A percentile compares a stretch with the other conserved stretches of the same genome.
Evolutionary conservation across 441 rosid genomes (phyloP).

Genomic region (Aquilaria agallochum): DNA sequence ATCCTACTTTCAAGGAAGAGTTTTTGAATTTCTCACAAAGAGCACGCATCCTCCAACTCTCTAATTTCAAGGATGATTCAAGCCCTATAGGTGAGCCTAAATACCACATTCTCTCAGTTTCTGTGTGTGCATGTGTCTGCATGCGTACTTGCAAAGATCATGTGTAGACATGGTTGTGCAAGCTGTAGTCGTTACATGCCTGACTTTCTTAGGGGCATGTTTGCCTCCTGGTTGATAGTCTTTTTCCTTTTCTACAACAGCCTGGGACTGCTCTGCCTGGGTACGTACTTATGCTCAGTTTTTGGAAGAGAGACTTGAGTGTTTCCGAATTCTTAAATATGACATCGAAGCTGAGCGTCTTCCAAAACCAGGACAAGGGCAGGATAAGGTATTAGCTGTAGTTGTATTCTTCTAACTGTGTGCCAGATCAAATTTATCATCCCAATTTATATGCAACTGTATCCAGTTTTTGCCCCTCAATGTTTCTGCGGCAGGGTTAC

Average conservation of each 20-base stretch:
- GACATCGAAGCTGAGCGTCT: conserved; percentile 86
- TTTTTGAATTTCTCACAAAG: conserved; percentile 62
- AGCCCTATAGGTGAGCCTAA: conserved; percentile 65
- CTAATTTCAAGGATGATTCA: conserved; percentile 94
- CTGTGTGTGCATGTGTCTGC: neutral
- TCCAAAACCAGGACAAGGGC: conserved; percentile 65
- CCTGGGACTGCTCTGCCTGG: conserved; percentile 99
- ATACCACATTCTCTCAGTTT: neutral
- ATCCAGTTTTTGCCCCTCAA: conserved; percentile 4
- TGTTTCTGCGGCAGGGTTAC: conserved; percentile 50
- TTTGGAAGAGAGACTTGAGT: conserved; percentile 91
- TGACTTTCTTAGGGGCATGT: neutral
- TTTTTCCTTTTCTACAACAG: conserved; percentile 24
- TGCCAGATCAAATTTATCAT: neutral
- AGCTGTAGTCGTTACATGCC: neutral
- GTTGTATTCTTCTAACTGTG: neutral
- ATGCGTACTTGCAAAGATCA: neutral
- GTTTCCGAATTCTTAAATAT: conserved; percentile 79
- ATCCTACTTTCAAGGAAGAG: conserved; percentile 84
- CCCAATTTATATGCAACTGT: neutral
- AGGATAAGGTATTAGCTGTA: conserved; percentile 55
- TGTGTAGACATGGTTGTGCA: neutral
- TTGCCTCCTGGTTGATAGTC: neutral
- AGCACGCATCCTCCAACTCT: conserved; percentile 75
- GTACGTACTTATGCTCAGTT: conserved; percentile 89